A percentile compares a stretch with the other conserved stretches of the same genome.
phyloP scores from a whole-genome alignment of 768 basidiomycete genomes.

The Dacryopinax spathularia region DNA sequence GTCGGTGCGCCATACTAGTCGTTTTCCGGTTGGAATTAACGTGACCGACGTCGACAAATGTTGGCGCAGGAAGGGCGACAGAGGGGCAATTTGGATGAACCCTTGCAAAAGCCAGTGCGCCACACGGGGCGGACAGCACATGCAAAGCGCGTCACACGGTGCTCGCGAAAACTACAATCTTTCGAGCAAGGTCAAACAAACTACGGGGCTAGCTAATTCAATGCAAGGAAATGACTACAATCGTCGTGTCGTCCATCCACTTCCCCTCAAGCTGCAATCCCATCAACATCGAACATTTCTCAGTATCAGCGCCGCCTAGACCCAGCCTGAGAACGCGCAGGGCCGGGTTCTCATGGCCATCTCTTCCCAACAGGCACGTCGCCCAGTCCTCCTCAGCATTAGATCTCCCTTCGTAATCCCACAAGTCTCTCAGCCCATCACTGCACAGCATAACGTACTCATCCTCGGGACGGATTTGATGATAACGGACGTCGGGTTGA shows the following conservation, averaged over 20 bases:
- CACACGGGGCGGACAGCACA: too few relatives aligned
- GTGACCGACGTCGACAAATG: too few relatives aligned
- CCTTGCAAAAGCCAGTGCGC: too few relatives aligned
- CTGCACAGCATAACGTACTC: constrained; percentile 50
- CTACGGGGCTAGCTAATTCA: too few relatives aligned
- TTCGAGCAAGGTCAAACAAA: too few relatives aligned
- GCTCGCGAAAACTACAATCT: too few relatives aligned
- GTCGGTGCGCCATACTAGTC: background rate
- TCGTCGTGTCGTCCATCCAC: constrained; percentile 57
- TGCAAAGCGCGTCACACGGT: too few relatives aligned
- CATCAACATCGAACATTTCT: constrained; percentile 41
- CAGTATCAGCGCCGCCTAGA: constrained; percentile 40
- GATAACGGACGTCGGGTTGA: constrained; percentile 48
- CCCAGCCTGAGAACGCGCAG: constrained; percentile 41
- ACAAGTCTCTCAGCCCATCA: constrained; percentile 52
- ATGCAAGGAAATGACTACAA: constrained; percentile 31
- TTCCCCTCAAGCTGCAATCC: constrained; percentile 49
- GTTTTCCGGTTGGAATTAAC: background rate
- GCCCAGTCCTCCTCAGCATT: constrained; percentile 7
- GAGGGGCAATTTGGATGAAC: too few relatives aligned
- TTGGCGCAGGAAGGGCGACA: too few relatives aligned
- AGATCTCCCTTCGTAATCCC: constrained; percentile 16
- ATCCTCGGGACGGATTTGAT: constrained; percentile 30
- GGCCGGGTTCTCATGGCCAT: constrained; percentile 35
- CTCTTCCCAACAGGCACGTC: constrained; percentile 7